Evolutionary conservation across 345 rosid genomes (phyloP).

Genomic region (Physaria fendleri): DNA sequence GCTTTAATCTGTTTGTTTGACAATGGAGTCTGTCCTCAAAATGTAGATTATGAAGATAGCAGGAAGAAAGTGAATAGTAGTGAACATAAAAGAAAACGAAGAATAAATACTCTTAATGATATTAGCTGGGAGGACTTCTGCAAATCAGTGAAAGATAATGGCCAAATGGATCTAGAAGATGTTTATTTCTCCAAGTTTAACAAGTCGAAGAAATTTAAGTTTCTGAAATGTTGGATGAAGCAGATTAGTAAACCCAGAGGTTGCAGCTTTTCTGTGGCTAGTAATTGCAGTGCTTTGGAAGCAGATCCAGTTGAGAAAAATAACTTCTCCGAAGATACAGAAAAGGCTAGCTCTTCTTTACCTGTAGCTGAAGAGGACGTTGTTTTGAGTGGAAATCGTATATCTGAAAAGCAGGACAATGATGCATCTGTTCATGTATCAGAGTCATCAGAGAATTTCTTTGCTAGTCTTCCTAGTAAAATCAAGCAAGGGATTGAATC

Average conservation of each 20-base stretch:
- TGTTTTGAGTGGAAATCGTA: slow-evolving; percentile 39
- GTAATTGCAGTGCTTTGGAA: slow-evolving; percentile 27
- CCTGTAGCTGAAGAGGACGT: slow-evolving; percentile 58
- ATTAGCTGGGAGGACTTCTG: slow-evolving; percentile 56
- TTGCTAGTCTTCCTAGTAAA: slow-evolving; percentile 48
- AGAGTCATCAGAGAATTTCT: slow-evolving; percentile 56
- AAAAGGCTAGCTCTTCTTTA: slow-evolving; percentile 41
- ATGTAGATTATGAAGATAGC: slow-evolving; percentile 20
- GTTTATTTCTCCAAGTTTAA: slow-evolving; percentile 43
- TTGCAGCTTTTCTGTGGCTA: slow-evolving; percentile 26
- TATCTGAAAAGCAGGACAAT: slow-evolving; percentile 50
- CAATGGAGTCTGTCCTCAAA: slow-evolving; percentile 23
- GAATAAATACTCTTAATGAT: slow-evolving; percentile 33
- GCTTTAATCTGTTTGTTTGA: slow-evolving; percentile 44
- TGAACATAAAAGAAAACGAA: slow-evolving; percentile 33
- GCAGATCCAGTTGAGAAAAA: slow-evolving; percentile 35
- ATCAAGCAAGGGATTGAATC: slow-evolving; percentile 67
- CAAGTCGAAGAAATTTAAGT: slow-evolving; percentile 68
- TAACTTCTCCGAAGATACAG: slow-evolving; percentile 43
- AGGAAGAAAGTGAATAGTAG: slow-evolving; percentile 7
- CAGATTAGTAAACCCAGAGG: slow-evolving; percentile 49
- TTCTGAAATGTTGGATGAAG: slow-evolving; percentile 91
- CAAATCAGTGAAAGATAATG: slow-evolving; percentile 43
- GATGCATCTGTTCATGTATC: slow-evolving; percentile 32
- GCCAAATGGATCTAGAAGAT: slow-evolving; percentile 52